These are phyloP conservation scores for Apiospora rasikravindrae DNA, from an alignment of 2,329 filamentous ascomycete genomes.

Conservation along the genomic window DNA sequence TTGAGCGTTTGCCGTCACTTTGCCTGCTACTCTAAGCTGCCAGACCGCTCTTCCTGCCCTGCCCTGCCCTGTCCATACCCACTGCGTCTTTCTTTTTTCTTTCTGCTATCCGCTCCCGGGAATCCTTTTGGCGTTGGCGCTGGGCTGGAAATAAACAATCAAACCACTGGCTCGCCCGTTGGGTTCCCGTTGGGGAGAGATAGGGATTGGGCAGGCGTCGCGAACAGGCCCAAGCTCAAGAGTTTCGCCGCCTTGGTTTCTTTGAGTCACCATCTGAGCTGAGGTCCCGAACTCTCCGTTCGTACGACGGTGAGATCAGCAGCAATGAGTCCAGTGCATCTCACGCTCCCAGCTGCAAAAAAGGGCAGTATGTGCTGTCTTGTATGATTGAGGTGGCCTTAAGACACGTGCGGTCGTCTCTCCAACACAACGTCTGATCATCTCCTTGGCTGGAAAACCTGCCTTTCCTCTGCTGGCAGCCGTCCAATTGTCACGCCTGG, in stretches of 20 bases:
- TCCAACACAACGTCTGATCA: constrained; percentile 29
- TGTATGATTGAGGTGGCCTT: constrained; percentile 17
- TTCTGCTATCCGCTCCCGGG: constrained; percentile 24
- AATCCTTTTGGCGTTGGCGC: neutral
- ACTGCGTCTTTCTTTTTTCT: constrained; percentile 18
- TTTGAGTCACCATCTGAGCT: constrained; percentile 30
- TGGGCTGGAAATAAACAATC: constrained; percentile 14
- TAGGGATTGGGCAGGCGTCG: constrained; percentile 32
- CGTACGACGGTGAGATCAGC: constrained; percentile 41
- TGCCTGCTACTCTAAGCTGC: neutral
- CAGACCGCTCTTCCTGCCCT: constrained; percentile 4
- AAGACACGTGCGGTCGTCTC: constrained; percentile 21
- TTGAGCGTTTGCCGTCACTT: constrained; percentile 20
- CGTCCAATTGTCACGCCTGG: constrained; percentile 23
- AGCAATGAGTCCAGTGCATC: constrained; percentile 14
- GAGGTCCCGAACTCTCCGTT: constrained; percentile 31
- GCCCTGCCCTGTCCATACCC: constrained; percentile 18
- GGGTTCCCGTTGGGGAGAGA: constrained; percentile 1
- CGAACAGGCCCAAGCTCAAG: constrained; percentile 31
- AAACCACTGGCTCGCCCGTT: neutral
- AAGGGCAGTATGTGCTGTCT: constrained; percentile 5
- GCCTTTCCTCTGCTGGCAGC: constrained; percentile 9
- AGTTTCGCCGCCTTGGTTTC: constrained; percentile 20
- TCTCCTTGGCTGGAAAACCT: neutral
- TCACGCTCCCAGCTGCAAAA: neutral